Base-by-base conservation (phyloP, 1,284 basidiomycete species). In the Cerrena zonata region DNA sequence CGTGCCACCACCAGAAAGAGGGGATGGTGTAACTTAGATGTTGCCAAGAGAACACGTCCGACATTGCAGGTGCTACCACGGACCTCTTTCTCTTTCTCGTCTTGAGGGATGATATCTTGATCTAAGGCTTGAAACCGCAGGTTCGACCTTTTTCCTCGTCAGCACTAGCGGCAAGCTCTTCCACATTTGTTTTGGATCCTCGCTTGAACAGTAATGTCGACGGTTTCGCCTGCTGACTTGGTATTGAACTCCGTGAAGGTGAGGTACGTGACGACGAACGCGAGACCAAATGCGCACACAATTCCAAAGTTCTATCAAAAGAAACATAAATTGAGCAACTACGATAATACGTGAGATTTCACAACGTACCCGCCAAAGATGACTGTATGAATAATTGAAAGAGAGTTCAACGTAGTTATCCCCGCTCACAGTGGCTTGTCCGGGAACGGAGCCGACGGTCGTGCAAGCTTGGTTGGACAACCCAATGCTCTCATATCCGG, bases 331-430 rank as follows among this genome's bases (percentile, higher is more conserved):
- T 46, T 26, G 15, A 37, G n/a, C 5, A 19, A 18, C 3, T 15
- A 5, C 11, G 1, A 42, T 11, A 5, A 15, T 39, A 5, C 18
- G 21, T 3, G 19, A 18, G 19, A n/a, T n/a, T 18, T 19, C 22
- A 12, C n/a, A 1, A 73, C 79, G 51, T 56, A 84, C 82, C 65
- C 75, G 74, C 89, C 89, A 92, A 5, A 84, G 63, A 61, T 91
- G 70, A 23, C 63, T 65, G 53, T 77, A 77, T 18, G 69, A 61
- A 65, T 90, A 94, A 0, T 69, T 72, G 64, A 76, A 94, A 0
- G 82, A 78, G 1, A 80, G 63, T n/a, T 54, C 57, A 36, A 91
- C 66, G 65, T 84, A 89, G 12, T 60, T 60, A 24, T 74, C 70
- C 0, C 82, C 82, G 40, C 71, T 61, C 21, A 84, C 81, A 12